Percentiles rank a stretch among this genome's conserved stretches.
These are phyloP conservation scores for Alternaria sp. DNA, from an alignment of 2,329 filamentous ascomycete species.

Conservation along the genomic window DNA sequence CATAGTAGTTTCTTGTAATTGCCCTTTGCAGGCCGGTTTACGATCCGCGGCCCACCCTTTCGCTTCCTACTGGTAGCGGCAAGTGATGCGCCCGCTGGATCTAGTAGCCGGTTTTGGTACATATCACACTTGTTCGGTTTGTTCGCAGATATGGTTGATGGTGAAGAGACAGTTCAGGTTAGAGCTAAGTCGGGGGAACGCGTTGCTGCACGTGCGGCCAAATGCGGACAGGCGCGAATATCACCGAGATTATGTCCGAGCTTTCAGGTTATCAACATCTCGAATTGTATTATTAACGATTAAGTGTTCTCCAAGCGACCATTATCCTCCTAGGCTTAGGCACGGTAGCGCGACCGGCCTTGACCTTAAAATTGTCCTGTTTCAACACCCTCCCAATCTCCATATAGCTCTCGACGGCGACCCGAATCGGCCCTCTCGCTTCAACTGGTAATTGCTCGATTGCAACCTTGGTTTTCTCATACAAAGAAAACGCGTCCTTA, in stretches of 20 bases:
- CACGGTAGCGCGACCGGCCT: conserved; percentile 56
- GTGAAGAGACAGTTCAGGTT: background rate
- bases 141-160: background rate
- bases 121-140: conserved; percentile 3
- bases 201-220: background rate
- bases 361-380: conserved; percentile 53
- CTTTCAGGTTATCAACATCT: background rate
- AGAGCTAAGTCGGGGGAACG: background rate
- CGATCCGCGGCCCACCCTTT: conserved; percentile 64
- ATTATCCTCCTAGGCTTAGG: conserved; percentile 57
- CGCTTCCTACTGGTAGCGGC: conserved; percentile 47
- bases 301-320: conserved; percentile 66
- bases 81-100: conserved; percentile 19
- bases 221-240: background rate
- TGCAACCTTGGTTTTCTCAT: conserved; percentile 60
- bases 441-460: conserved; percentile 68
- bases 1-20: conserved; percentile 96
- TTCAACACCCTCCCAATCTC: conserved; percentile 72
- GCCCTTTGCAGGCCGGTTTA: conserved; percentile 72
- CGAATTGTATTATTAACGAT: conserved; percentile 13
- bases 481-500: conserved; percentile 66
- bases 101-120: conserved; percentile 20
- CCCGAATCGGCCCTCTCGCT: conserved; percentile 68
- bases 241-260: conserved; percentile 2
- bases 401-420: conserved; percentile 78